These are phyloP conservation scores for Lactarius indigo DNA, from an alignment of 768 basidiomycete genomes.

Conservation along the genomic window DNA sequence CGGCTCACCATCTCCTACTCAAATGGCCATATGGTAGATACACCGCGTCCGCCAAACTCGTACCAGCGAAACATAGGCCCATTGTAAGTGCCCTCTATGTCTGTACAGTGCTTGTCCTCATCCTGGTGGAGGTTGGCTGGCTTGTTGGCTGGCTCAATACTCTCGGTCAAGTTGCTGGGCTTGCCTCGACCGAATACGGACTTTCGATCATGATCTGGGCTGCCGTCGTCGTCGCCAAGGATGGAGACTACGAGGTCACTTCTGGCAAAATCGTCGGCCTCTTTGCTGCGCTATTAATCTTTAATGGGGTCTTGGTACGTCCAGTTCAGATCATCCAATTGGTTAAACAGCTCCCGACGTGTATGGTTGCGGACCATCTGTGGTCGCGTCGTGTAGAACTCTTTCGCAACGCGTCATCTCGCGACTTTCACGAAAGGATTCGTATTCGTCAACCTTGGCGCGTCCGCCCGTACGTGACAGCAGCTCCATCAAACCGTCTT, in stretches of 20 bases:
- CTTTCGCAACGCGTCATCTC: conserved; percentile 68
- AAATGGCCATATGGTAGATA: conserved; percentile 43
- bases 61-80: conserved; percentile 61
- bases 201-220: conserved; percentile 75
- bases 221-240: conserved; percentile 63
- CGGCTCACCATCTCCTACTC: neutral
- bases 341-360: neutral
- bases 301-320: conserved; percentile 69
- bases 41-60: conserved; percentile 76
- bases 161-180: conserved; percentile 78
- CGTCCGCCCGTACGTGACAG: conserved; percentile 54
- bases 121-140: conserved; percentile 55
- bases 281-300: conserved; percentile 67
- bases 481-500: neutral
- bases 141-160: conserved; percentile 83
- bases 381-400: conserved; percentile 43
- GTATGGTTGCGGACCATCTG: neutral
- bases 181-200: conserved; percentile 85
- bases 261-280: conserved; percentile 74
- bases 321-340: conserved; percentile 4
- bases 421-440: conserved; percentile 72
- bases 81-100: conserved; percentile 38
- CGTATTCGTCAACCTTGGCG: conserved; percentile 85
- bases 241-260: conserved; percentile 58
- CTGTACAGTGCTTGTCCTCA: neutral